Conservation (phyloP, 2,329 filamentous ascomycete species). For the Atkinsonella hypoxylon region DNA sequence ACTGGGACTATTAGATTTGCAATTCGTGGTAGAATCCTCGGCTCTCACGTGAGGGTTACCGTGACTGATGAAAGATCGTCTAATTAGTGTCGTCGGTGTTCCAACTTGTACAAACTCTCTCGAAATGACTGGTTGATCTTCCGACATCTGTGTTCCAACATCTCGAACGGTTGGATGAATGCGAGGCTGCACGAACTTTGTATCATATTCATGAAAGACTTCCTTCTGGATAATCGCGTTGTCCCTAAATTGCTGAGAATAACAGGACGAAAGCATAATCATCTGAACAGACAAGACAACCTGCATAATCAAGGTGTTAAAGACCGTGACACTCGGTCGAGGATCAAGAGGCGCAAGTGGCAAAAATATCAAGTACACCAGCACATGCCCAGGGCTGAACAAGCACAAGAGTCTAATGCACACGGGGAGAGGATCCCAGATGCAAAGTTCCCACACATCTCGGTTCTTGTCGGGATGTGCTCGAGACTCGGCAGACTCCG, state of each 20-base stretch:
- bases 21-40: slow-evolving; percentile 31
- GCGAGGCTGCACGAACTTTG: slow-evolving; percentile 84
- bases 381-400: slow-evolving; percentile 87
- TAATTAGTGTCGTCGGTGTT: slow-evolving; percentile 50
- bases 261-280: slow-evolving; percentile 58
- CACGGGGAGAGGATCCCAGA: slow-evolving; percentile 88
- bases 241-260: slow-evolving; percentile 78
- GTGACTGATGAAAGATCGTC: slow-evolving; percentile 66
- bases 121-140: slow-evolving; percentile 28
- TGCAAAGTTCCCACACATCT: slow-evolving; percentile 87
- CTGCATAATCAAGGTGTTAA: slow-evolving; percentile 70
- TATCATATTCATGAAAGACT: slow-evolving; percentile 90
- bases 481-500: slow-evolving; percentile 64
- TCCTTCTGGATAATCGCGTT: slow-evolving; percentile 75
- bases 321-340: slow-evolving; percentile 72
- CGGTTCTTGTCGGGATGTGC: slow-evolving; percentile 70
- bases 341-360: slow-evolving; percentile 66
- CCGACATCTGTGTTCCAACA: slow-evolving; percentile 69
- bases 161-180: slow-evolving; percentile 67
- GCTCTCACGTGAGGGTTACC: slow-evolving; percentile 72
- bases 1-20: slow-evolving; percentile 4
- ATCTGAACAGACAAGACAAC: slow-evolving; percentile 66
- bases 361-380: slow-evolving; percentile 80
- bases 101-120: slow-evolving; percentile 35
- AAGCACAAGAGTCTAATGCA: slow-evolving; percentile 73